Conservation (phyloP, 179 eudicot species). For the Gypsophila paniculata region DNA sequence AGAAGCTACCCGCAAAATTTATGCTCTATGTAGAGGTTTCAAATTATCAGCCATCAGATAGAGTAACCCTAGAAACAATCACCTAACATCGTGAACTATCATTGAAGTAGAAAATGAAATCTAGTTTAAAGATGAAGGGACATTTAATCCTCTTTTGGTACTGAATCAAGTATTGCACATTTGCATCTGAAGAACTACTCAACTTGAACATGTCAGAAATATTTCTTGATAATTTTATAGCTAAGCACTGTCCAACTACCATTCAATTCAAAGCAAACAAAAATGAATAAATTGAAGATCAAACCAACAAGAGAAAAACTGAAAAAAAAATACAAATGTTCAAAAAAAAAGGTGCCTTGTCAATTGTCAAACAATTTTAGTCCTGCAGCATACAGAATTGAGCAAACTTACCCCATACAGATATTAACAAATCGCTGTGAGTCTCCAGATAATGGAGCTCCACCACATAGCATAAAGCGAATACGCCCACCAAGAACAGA, state of each 20-base stretch:
- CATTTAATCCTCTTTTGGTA: not conserved
- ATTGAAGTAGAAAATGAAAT: not conserved
- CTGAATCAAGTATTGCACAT: not conserved
- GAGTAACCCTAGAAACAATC: not conserved
- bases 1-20: not conserved
- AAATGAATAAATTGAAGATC: not conserved
- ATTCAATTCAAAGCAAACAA: not conserved
- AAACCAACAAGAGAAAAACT: not conserved
- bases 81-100: not conserved
- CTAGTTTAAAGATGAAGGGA: not conserved
- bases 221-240: not conserved
- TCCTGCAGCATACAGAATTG: not conserved
- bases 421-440: constrained; percentile 88
- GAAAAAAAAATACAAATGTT: not conserved
- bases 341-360: not conserved
- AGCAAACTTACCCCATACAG: constrained; percentile 73
- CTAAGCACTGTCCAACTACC: not conserved
- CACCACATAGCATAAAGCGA: constrained; percentile 94
- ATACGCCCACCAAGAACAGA: constrained; percentile 83
- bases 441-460: constrained; percentile 93
- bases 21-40: not conserved
- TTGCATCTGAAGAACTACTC: not conserved
- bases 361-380: not conserved
- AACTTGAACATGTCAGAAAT: not conserved
- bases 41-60: not conserved